phyloP scores from a whole-genome alignment of 108 stramenopile species.

The Chaetoceros muelleri region DNA sequence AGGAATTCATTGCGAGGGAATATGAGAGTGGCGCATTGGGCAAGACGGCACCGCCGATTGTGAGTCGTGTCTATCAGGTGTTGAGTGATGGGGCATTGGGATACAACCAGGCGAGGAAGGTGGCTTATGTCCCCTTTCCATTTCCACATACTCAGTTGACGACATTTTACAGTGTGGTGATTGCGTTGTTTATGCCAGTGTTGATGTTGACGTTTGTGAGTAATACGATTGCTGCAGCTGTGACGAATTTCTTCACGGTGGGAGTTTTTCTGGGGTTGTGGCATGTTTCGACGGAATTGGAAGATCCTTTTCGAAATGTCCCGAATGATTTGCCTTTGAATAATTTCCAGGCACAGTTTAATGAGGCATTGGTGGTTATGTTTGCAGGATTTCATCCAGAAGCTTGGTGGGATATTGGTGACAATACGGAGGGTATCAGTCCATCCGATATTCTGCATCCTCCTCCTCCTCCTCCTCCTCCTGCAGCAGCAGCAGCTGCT shows the following conservation, averaged over 20 bases:
- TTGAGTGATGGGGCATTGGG: conserved; percentile 38
- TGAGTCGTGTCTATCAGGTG: conserved; percentile 48
- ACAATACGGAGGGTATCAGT: conserved; percentile 4
- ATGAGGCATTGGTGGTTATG: conserved; percentile 57
- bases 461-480: too few species aligned
- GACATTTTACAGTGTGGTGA: conserved; percentile 29
- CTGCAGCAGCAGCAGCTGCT: too few species aligned
- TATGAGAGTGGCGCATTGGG: conserved; percentile 51
- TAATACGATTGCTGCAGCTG: conserved; percentile 23
- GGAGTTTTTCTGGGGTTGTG: conserved; percentile 38
- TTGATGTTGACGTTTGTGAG: conserved; percentile 50
- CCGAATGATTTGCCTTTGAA: conserved; percentile 79
- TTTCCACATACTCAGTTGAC: conserved; percentile 63
- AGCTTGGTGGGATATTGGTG: conserved; percentile 36
- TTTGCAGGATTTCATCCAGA: conserved; percentile 70
- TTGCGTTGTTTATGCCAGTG: conserved; percentile 35
- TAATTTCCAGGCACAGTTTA: conserved; percentile 71
- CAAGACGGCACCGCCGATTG: conserved; percentile 42
- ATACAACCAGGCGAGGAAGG: conserved; percentile 71
- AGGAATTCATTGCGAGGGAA: conserved; percentile 66
- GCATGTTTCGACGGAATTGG: conserved; percentile 50
- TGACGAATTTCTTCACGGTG: conserved; percentile 48
- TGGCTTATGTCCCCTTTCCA: conserved; percentile 72
- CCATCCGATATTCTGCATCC: too few species aligned
- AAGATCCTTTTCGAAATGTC: conserved; percentile 64